Evolutionary conservation across 208 protist species (phyloP), one percentile per base, ranked within the genome.

Genomic region (Leishmania lainsoni): DNA sequence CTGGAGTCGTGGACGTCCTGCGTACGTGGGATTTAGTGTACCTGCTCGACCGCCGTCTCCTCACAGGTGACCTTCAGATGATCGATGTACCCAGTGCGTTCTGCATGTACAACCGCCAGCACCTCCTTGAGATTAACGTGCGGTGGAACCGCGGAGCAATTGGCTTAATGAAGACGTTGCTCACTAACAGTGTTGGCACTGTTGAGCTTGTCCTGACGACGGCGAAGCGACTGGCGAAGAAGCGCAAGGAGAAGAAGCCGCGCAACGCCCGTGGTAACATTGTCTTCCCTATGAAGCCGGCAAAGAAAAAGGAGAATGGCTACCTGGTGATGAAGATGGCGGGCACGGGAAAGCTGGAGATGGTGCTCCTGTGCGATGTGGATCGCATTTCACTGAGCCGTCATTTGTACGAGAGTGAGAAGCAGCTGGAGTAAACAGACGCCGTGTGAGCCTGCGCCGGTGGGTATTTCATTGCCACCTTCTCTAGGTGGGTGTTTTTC

Each of bases 21-120:
- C 90, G 94, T 45, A 97, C 94, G 35, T 97, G 94, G 93, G 94
- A 97, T 63, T 76, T 95, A n/a, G 68, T 97, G 45, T 92, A 92
- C 85, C 84, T 96, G 32, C 91, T 96, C 78, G 89, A 95, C 58
- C 86, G 91, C 14, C 77, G 81, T 9, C 75, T 96, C 35, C 61
- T 95, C 49, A 92, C 89, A 5, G 94, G 94, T 5, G 94, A 97
- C 69, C 81, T 97, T 29, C 81, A 85, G 45, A 75, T 78, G 42
- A 82, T 97, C 17, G 76, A 86, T 63, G 83, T 83, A 9, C 92
- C 92, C 5, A 92, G 83, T 29, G 88, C 87, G 2, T 78, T 80
- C 61, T 90, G 88, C 78, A 81, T 79, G 26, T 94, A 94, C 81
- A 83, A 94, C 69, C 91, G 94, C 29, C 88, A 93, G 61, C 84